phyloP scores from a whole-genome alignment of 345 rosid species.

The Citrus maxima region DNA sequence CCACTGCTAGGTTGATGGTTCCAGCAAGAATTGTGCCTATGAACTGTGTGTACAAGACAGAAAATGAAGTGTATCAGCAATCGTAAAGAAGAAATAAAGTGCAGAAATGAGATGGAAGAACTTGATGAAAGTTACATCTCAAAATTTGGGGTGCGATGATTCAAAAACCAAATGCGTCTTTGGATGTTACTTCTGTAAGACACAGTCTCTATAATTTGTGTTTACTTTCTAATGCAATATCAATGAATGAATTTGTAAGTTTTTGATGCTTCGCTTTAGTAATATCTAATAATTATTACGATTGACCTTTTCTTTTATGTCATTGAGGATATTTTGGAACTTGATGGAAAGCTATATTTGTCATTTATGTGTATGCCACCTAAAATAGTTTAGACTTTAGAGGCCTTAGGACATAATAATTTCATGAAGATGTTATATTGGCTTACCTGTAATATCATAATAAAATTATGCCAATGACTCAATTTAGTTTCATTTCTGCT shows the following conservation, averaged over 20 bases:
- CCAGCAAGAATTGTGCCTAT: slow-evolving; percentile 86
- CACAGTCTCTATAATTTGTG: too few relatives aligned
- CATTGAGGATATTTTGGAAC: background rate
- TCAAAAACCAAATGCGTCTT: background rate
- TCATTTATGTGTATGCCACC: background rate
- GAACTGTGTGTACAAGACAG: slow-evolving; percentile 33
- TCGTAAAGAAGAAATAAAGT: background rate
- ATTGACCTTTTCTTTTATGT: background rate
- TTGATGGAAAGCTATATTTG: background rate
- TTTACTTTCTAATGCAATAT: background rate
- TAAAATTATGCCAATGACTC: background rate
- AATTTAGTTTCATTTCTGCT: background rate
- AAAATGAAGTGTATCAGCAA: background rate
- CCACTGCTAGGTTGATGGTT: slow-evolving; percentile 70
- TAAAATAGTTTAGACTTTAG: too few relatives aligned
- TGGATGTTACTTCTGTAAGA: background rate
- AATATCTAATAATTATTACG: background rate
- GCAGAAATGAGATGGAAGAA: background rate
- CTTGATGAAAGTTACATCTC: too few relatives aligned
- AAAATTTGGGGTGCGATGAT: background rate
- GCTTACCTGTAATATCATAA: background rate
- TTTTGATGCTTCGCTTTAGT: background rate
- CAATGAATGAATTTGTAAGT: background rate
- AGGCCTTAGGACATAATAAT: background rate
- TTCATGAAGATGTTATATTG: background rate